Base-by-base conservation (phyloP, 306 rosid genomes). In the Abrus precatorius region DNA sequence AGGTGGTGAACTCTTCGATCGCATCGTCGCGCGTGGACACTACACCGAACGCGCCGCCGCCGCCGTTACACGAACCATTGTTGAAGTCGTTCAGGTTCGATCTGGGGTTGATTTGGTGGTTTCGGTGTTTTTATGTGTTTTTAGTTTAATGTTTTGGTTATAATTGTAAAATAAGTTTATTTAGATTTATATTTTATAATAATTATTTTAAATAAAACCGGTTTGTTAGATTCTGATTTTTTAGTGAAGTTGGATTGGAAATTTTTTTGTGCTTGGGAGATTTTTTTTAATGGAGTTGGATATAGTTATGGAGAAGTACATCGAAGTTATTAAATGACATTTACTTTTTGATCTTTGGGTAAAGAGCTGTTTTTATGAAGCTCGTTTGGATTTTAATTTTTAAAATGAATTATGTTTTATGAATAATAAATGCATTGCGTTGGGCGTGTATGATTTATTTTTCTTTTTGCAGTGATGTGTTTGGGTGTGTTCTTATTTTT, bases 1-100 rank as follows among this genome's bases (percentile, higher is more conserved):
- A 50, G 99, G 99, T 0, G 99, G 99, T 0, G 99, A 96, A 53
- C 80, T 96, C 72, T 96, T 96, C 32, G 99, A 96, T 75, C 88
- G 99, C 76, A 96, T 96, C 73, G 99, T 96, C 1, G 90, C 98
- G 0, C 81, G 99, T 3, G 99, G 99, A 0, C 99, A 96, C 65
- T 96, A 96, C 84, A 93, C 97, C 0, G 99, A 96, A 82, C 91
- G 99, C 5, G 98, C 99, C 0, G 99, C 99, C 7, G 99, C 99
- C 0, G 90, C 79, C 0, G 97, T 96, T 11, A 93, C 94, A 1
- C 85, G 84, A 79, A 96, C 99, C 7, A 92, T 96, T 5, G 99
- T 96, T 1, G 97, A 96, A 92, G 98, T 96, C 62, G 99, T 96
- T 68, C 98, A 89, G 99, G 99, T 96, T 29, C 40, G 41, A 44